Evolutionary conservation across 2,329 filamentous ascomycete species (phyloP).

Genomic region (Cercospora berteroae): DNA sequence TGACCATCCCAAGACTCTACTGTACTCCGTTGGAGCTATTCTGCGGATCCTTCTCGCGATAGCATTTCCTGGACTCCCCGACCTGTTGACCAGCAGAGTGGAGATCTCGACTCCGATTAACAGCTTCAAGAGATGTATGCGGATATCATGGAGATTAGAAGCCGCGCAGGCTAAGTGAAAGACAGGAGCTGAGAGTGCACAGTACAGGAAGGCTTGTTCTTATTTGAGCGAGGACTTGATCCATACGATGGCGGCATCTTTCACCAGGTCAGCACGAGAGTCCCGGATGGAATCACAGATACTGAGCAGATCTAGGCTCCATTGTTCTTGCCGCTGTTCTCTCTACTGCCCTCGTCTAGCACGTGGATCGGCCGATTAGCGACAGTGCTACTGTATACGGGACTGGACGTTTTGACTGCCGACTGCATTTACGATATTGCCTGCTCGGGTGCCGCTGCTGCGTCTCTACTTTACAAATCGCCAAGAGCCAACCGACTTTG

Average conservation of each 20-base stretch:
- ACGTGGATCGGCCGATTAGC: slow-evolving; percentile 43
- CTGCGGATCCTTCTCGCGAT: slow-evolving; percentile 78
- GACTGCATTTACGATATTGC: slow-evolving; percentile 76
- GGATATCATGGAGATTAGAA: neutral
- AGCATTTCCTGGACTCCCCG: slow-evolving; percentile 77
- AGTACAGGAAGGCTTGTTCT: slow-evolving; percentile 96
- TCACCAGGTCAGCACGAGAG: slow-evolving; percentile 54
- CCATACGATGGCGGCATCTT: slow-evolving; percentile 92
- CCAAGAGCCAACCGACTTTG: slow-evolving; percentile 72
- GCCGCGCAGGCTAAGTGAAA: slow-evolving; percentile 16
- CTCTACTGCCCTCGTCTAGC: slow-evolving; percentile 76
- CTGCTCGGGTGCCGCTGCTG: slow-evolving; percentile 72
- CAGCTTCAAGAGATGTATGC: slow-evolving; percentile 92
- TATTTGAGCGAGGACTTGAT: slow-evolving; percentile 94
- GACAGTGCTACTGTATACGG: slow-evolving; percentile 76
- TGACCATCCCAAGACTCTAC: slow-evolving; percentile 53
- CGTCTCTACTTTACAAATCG: slow-evolving; percentile 75
- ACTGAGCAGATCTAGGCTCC: slow-evolving; percentile 62
- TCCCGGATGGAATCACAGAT: neutral
- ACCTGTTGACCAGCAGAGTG: slow-evolving; percentile 83
- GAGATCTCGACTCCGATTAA: slow-evolving; percentile 96
- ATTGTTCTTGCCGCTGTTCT: slow-evolving; percentile 85
- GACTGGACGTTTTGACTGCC: slow-evolving; percentile 78
- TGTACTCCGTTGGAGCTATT: slow-evolving; percentile 73
- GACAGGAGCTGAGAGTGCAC: slow-evolving; percentile 34